A percentile compares a stretch with the other conserved stretches of the same genome.
Conservation (phyloP, 257 asterid species). For the Nicotiana tomentosiformis region DNA sequence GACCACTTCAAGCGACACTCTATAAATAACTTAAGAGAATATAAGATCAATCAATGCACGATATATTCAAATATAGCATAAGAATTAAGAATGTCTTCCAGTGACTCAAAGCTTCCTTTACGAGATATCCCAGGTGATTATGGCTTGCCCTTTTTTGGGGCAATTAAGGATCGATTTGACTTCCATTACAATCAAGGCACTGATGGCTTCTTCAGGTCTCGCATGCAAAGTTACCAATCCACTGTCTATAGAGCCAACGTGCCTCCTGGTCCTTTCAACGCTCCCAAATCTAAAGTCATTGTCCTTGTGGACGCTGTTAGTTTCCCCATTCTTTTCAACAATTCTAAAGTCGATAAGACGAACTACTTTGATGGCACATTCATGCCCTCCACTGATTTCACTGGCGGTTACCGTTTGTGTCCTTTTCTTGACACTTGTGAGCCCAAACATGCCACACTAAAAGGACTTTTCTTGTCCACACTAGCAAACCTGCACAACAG, state of each 20-base stretch:
- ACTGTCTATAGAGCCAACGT: slow-evolving; percentile 34
- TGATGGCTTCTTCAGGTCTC: slow-evolving; percentile 36
- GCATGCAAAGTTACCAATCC: slow-evolving; percentile 35
- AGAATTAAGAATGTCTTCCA: no score
- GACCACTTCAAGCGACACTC: no score
- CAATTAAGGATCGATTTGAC: slow-evolving; percentile 38
- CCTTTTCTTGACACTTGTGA: slow-evolving; percentile 52
- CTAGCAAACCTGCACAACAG: slow-evolving; percentile 29
- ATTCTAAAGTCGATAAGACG: slow-evolving; percentile 51
- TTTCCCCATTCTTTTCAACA: slow-evolving; percentile 60
- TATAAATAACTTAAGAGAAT: no score
- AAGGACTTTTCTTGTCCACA: background rate
- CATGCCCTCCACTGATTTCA: slow-evolving; percentile 52
- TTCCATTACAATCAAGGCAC: slow-evolving; percentile 40
- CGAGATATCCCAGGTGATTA: slow-evolving; percentile 43
- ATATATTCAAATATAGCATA: no score
- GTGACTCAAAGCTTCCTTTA: slow-evolving; percentile 26
- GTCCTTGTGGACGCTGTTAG: slow-evolving; percentile 61
- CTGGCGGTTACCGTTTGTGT: slow-evolving; percentile 60
- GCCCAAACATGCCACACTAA: slow-evolving; percentile 24
- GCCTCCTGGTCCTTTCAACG: slow-evolving; percentile 59
- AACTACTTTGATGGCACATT: slow-evolving; percentile 69
- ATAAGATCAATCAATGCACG: no score
- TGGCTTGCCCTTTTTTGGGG: slow-evolving; percentile 40
- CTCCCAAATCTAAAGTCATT: slow-evolving; percentile 26